Base-by-base conservation (phyloP, 169 alveolate species). In the Plasmodium inui region DNA sequence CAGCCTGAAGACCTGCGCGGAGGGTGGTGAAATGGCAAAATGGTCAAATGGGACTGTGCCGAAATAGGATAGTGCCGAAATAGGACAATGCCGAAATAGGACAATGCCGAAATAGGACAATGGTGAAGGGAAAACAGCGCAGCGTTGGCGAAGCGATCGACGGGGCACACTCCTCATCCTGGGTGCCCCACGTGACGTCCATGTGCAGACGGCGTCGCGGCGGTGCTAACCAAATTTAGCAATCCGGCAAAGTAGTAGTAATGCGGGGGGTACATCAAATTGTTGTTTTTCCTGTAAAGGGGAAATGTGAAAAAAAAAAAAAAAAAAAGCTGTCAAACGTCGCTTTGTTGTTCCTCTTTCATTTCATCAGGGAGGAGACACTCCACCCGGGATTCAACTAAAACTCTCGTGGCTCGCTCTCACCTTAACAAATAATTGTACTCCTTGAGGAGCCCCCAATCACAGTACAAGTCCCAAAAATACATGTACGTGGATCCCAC, bases 381-480 rank as follows among this genome's bases (percentile, higher is more conserved):
- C 50, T 85, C 30, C 14, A 7, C 46, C 5, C 39, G 10, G n/a
- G 0, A 12, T 53, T 50, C 74, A 17, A 32, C 26, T 50, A 50
- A 0, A 50, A 12, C 26, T 70, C 50, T 26, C 26, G 14, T 19
- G 4, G 14, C 14, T 67, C n/a, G 19, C 32, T 22, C 39, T 50
- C 88, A 95, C 96, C 95, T 93, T 55, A 92, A 91, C 70, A 96
- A 95, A 39, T 93, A 92, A 70, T 96, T 90, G 41, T 83, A 88
- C 28, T 86, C 92, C 10, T 93, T 79, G n/a, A 92, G 72, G 26
- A 97, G 95, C 17, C 98, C 98, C 99, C 99, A 97, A 82, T 97
- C 99, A 88, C 97, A 93, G 85, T 95, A 96, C 67, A 93, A 91
- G 61, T 97, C 99, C 99, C 99, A 97, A 73, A 93, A 83, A 28